Conservation (phyloP, 2,329 filamentous ascomycete genomes). For the Botrytis squamosa region DNA sequence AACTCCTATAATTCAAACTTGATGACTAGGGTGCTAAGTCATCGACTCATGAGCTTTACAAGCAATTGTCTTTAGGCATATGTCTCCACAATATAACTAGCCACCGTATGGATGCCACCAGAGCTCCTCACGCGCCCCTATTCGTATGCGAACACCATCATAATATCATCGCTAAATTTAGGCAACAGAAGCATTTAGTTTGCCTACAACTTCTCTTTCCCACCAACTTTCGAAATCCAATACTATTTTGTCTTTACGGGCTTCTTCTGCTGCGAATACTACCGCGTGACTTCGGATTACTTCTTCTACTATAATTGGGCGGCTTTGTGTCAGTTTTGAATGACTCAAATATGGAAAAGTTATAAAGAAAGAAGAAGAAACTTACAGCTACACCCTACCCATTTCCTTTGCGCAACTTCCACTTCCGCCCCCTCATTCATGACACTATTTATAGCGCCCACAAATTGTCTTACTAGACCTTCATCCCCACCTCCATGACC, state of each 20-base stretch:
- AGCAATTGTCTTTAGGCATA: neutral
- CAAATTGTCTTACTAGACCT: conserved; percentile 78
- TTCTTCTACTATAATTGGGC: conserved; percentile 60
- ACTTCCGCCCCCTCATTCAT: conserved; percentile 68
- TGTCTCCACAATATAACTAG: neutral
- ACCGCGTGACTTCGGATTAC: conserved; percentile 85
- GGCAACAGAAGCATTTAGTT: conserved; percentile 18
- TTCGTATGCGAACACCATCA: neutral
- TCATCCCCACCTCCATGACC: conserved; percentile 78
- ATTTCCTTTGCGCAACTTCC: conserved; percentile 67
- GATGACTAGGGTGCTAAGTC: neutral
- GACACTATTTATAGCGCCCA: conserved; percentile 76
- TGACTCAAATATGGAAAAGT: neutral
- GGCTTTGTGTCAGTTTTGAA: neutral
- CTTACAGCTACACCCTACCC: conserved; percentile 68
- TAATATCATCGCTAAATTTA: neutral
- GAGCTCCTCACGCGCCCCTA: neutral
- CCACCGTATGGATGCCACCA: neutral
- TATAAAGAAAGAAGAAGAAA: neutral
- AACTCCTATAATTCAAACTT: neutral
- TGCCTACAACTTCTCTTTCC: conserved; percentile 51
- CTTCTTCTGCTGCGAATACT: conserved; percentile 93
- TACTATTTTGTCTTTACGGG: conserved; percentile 66
- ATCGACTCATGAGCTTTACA: neutral
- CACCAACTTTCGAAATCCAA: conserved; percentile 79